A percentile compares a stretch with the other conserved stretches of the same genome.
Conservation (phyloP, 1,284 basidiomycete genomes). For the Stereum hirsutum region DNA sequence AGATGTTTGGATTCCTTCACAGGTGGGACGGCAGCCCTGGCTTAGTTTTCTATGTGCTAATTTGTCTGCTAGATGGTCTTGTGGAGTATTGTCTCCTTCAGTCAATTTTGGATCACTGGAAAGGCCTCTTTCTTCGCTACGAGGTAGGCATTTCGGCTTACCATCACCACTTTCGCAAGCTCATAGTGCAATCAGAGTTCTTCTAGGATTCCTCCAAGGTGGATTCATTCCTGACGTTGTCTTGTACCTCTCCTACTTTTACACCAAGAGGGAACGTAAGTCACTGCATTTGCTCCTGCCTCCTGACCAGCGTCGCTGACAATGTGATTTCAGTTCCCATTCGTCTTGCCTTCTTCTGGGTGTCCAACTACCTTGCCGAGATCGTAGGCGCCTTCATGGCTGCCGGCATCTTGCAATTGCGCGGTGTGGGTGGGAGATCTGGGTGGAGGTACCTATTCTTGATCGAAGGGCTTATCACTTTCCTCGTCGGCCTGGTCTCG, state of each 20-base stretch:
- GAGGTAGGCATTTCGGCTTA: conserved; percentile 18
- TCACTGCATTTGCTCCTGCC: too few species aligned
- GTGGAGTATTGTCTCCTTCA: conserved; percentile 47
- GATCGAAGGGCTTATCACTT: conserved; percentile 42
- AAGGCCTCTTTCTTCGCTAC: conserved; percentile 39
- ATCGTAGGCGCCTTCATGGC: conserved; percentile 57
- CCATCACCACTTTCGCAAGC: conserved; percentile 19
- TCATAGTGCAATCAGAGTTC: conserved; percentile 12
- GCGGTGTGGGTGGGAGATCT: conserved; percentile 42
- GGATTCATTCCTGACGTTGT: conserved; percentile 62
- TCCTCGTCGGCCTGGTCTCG: conserved; percentile 44
- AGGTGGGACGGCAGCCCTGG: conserved; percentile 25
- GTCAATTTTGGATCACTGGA: conserved; percentile 57
- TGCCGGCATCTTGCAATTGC: conserved; percentile 52
- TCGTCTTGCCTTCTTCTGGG: conserved; percentile 63
- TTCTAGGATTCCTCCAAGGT: conserved; percentile 44
- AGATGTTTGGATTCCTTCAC: conserved; percentile 65
- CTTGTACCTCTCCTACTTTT: conserved; percentile 64
- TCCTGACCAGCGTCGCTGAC: not conserved
- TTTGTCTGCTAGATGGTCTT: conserved; percentile 33
- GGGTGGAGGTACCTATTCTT: conserved; percentile 53
- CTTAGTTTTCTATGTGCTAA: not conserved
- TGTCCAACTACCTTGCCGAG: conserved; percentile 42
- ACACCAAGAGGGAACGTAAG: conserved; percentile 47
- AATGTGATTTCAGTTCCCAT: conserved; percentile 33